phyloP scores from a whole-genome alignment of 371 early-diverging fungal species.

The Saksenaea oblongispora region DNA sequence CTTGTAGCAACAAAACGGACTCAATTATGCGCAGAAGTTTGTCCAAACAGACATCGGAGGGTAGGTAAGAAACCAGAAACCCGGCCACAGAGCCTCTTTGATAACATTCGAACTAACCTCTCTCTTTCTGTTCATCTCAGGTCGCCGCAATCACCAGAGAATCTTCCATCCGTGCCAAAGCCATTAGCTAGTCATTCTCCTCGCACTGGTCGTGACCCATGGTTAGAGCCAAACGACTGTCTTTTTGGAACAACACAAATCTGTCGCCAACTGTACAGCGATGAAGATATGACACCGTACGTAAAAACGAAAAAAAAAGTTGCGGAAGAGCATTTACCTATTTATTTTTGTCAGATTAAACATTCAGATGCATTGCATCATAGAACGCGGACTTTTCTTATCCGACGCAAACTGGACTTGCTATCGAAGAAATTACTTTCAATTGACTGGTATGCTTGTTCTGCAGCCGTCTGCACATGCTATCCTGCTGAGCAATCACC shows the following conservation, averaged over 20 bases:
- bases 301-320: neutral
- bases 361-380: constrained; percentile 48
- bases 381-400: constrained; percentile 74
- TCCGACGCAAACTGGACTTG: constrained; percentile 82
- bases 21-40: neutral
- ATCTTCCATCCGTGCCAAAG: neutral
- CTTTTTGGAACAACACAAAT: constrained; percentile 16
- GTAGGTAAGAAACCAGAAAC: neutral
- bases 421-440: constrained; percentile 91
- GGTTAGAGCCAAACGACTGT: neutral
- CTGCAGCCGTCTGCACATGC: constrained; percentile 24
- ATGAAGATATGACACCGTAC: neutral
- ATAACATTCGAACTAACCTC: too few species aligned
- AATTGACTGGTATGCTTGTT: constrained; percentile 67
- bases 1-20: neutral
- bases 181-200: neutral
- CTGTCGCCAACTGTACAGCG: constrained; percentile 7
- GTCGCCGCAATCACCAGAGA: neutral
- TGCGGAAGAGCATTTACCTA: neutral
- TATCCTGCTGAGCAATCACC: constrained; percentile 25
- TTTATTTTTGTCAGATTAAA: constrained; percentile 10
- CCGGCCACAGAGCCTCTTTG: too few species aligned
- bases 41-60: neutral
- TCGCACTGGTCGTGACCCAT: constrained; percentile 1
- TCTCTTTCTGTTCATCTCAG: neutral